Conservation (phyloP, 345 rosid species). For the Populus ilicifolia region DNA sequence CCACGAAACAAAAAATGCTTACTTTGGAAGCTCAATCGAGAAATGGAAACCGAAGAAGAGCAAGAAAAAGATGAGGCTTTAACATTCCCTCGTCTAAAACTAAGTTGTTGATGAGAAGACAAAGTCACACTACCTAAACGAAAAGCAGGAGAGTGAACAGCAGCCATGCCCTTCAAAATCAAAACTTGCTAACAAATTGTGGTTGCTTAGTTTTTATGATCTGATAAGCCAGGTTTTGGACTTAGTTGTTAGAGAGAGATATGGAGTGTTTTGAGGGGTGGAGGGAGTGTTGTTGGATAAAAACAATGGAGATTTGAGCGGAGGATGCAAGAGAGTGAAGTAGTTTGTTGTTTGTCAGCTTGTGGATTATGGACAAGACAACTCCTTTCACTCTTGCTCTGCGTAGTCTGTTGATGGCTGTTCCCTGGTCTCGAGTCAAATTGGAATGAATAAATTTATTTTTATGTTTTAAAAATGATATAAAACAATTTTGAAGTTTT, state of each 20-base stretch:
- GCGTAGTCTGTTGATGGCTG: too few relatives aligned
- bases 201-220: neutral
- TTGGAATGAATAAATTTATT: too few relatives aligned
- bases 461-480: too few relatives aligned
- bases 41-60: constrained; percentile 15
- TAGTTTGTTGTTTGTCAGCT: neutral
- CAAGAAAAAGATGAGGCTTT: constrained; percentile 20
- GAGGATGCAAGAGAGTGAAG: neutral
- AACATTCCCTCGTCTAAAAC: constrained; percentile 16
- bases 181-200: neutral
- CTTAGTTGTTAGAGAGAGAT: neutral
- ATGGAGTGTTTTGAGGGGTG: neutral
- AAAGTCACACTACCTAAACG: constrained; percentile 18
- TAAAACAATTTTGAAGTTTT: too few relatives aligned
- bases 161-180: constrained; percentile 34
- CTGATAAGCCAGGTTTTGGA: neutral
- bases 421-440: too few relatives aligned
- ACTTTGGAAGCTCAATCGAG: constrained; percentile 26
- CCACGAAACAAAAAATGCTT: neutral
- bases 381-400: neutral
- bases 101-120: constrained; percentile 13
- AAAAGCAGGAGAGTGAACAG: constrained; percentile 31
- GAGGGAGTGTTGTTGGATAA: neutral
- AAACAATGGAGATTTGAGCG: neutral
- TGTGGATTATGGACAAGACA: neutral